A percentile compares a stretch with the other conserved stretches of the same genome.
phyloP scores from a whole-genome alignment of 2,329 filamentous ascomycete species.

The Pseudogymnoascus pannorum region DNA sequence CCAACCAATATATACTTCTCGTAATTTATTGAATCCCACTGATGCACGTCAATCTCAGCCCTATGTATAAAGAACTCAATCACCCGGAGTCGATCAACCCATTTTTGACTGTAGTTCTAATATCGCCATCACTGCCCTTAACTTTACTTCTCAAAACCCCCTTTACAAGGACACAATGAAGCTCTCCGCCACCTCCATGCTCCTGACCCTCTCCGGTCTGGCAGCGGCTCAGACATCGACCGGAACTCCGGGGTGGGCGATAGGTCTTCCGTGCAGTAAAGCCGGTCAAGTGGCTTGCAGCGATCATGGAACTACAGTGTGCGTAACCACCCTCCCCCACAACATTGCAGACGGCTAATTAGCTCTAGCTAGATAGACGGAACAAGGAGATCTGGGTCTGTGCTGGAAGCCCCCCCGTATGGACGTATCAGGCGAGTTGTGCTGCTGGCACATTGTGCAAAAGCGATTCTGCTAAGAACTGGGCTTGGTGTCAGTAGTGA shows the following conservation, averaged over 20 bases:
- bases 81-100: background rate
- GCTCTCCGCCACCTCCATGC: background rate
- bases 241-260: no score
- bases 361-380: background rate
- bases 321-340: background rate
- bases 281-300: background rate
- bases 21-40: background rate
- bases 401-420: background rate
- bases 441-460: no score
- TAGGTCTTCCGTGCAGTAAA: background rate
- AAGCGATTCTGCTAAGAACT: no score
- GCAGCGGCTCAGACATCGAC: no score
- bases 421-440: no score
- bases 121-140: background rate
- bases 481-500: no score
- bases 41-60: background rate
- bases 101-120: background rate
- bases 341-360: background rate
- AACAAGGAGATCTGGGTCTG: background rate
- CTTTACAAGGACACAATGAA: background rate
- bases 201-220: background rate
- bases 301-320: background rate
- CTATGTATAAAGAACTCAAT: background rate
- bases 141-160: no score
- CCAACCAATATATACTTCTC: background rate